A percentile compares a stretch with the other conserved stretches of the same genome.
These are phyloP conservation scores for Protomyces arabidopsidicola DNA, from an alignment of 1,139 yeast species.

Conservation along the genomic window DNA sequence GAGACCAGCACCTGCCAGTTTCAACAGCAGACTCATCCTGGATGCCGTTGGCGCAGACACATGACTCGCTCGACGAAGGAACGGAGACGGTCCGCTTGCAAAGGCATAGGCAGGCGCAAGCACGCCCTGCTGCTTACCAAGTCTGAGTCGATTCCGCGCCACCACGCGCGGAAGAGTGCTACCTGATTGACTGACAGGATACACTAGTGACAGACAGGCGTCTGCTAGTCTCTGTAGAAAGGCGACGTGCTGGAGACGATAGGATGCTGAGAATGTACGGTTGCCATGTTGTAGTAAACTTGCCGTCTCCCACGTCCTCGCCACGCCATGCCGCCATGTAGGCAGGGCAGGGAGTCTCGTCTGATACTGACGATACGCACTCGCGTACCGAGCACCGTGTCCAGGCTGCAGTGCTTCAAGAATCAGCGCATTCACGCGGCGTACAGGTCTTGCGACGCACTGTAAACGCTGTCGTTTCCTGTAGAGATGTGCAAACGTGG, in stretches of 20 bases:
- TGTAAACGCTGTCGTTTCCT: background rate
- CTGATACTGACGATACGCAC: background rate
- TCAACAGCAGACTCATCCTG: background rate
- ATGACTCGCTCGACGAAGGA: background rate
- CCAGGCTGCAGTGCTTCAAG: background rate
- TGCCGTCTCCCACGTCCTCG: background rate
- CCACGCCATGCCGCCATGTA: too few species aligned
- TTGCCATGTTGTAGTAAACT: background rate
- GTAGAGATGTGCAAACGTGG: background rate
- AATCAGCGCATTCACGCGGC: background rate
- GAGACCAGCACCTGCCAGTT: background rate
- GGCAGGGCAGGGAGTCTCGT: background rate
- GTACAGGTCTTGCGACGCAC: background rate
- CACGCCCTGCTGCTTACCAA: slow-evolving; percentile 5
- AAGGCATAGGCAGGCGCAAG: background rate
- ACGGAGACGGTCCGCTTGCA: background rate
- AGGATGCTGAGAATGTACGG: slow-evolving; percentile 3
- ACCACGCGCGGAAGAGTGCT: background rate
- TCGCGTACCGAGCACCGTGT: background rate
- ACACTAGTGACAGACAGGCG: background rate
- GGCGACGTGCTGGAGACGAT: background rate
- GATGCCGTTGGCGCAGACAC: background rate
- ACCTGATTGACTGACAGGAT: background rate
- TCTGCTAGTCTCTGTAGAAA: background rate
- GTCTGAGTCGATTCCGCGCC: background rate